phyloP scores from a whole-genome alignment of 2,329 filamentous ascomycete species.

The Paracamarosporium sp. region DNA sequence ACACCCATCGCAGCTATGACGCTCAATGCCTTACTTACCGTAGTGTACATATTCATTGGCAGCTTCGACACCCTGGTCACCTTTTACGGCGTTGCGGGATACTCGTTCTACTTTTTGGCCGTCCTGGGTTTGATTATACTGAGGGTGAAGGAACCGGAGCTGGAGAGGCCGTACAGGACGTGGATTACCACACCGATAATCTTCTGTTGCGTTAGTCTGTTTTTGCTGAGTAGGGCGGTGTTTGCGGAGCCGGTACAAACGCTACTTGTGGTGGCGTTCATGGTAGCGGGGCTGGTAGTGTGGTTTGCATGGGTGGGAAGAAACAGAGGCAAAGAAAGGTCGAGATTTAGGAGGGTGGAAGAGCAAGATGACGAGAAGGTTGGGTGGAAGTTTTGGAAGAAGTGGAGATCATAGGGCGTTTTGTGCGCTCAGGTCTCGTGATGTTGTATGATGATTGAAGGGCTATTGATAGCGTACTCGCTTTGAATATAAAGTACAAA shows the following conservation, averaged over 20 bases:
- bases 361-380: slow-evolving; percentile 29
- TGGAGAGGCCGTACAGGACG: slow-evolving; percentile 90
- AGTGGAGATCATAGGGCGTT: slow-evolving; percentile 39
- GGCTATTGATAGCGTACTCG: slow-evolving; percentile 6
- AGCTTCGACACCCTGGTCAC: slow-evolving; percentile 92
- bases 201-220: slow-evolving; percentile 96
- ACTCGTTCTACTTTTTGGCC: slow-evolving; percentile 96
- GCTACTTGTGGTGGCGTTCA: slow-evolving; percentile 83
- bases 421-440: neutral
- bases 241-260: slow-evolving; percentile 93
- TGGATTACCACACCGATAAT: slow-evolving; percentile 98
- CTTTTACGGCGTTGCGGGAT: slow-evolving; percentile 96
- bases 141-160: slow-evolving; percentile 81
- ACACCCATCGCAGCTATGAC: slow-evolving; percentile 93
- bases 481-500: neutral
- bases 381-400: slow-evolving; percentile 53
- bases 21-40: slow-evolving; percentile 78
- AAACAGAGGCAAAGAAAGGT: slow-evolving; percentile 31
- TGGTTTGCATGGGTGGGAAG: slow-evolving; percentile 86
- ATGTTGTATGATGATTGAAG: neutral
- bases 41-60: slow-evolving; percentile 81
- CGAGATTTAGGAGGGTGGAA: slow-evolving; percentile 27
- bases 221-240: slow-evolving; percentile 84
- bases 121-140: slow-evolving; percentile 93
- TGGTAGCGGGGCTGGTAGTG: slow-evolving; percentile 81